phyloP scores from a whole-genome alignment of 345 rosid genomes.

The Erodium maritimum region DNA sequence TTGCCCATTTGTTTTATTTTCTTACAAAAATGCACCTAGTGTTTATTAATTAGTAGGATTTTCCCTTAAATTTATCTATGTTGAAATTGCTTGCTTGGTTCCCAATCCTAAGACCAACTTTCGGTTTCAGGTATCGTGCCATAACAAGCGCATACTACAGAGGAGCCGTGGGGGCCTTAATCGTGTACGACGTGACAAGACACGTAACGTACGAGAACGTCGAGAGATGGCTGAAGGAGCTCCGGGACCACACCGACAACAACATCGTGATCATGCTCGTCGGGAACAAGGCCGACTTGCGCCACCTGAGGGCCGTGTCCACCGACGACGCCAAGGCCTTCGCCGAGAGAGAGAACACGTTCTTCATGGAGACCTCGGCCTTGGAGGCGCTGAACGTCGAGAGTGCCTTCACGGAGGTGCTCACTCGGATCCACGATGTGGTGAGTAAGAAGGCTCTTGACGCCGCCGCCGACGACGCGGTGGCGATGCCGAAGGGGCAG shows the following conservation, averaged over 20 bases:
- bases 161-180: conserved; percentile 56
- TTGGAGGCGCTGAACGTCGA: conserved; percentile 41
- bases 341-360: conserved; percentile 40
- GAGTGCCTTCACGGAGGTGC: conserved; percentile 45
- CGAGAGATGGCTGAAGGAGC: conserved; percentile 51
- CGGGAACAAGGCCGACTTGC: conserved; percentile 54
- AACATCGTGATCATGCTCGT: conserved; percentile 61
- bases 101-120: not conserved
- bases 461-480: conserved; percentile 22
- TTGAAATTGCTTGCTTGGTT: too few relatives aligned
- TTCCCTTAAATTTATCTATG: too few relatives aligned
- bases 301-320: conserved; percentile 43
- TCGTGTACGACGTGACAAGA: conserved; percentile 49
- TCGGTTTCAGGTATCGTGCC: conserved; percentile 39
- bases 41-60: too few relatives aligned
- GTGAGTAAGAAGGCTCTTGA: conserved; percentile 49
- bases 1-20: too few relatives aligned
- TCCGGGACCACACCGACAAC: conserved; percentile 44
- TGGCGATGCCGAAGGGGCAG: conserved; percentile 30
- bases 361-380: conserved; percentile 57
- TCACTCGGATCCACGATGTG: conserved; percentile 40
- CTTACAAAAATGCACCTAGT: too few relatives aligned
- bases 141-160: conserved; percentile 60
- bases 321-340: conserved; percentile 42
- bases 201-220: conserved; percentile 51